Conservation (phyloP, 768 basidiomycete species). For the Pisolithus marmoratus region DNA sequence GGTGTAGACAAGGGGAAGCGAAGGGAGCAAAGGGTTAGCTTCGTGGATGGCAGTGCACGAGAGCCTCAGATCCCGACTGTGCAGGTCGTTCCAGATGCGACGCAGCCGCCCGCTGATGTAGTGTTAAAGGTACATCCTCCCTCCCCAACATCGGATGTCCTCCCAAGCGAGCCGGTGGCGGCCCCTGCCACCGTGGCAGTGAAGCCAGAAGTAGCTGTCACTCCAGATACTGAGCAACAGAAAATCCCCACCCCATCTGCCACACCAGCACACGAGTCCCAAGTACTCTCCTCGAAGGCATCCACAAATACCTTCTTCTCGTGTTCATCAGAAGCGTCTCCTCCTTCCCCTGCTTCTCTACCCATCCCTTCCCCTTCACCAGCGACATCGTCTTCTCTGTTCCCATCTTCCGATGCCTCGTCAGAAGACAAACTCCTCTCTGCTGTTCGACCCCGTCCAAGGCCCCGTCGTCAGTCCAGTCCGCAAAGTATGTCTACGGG, state of each 20-base stretch:
- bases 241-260: not conserved
- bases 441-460: not conserved
- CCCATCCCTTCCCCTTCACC: not conserved
- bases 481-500: not conserved
- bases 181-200: not conserved
- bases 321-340: conserved; percentile 3
- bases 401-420: not conserved
- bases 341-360: not conserved
- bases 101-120: not conserved
- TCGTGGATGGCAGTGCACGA: conserved; percentile 6
- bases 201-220: not conserved
- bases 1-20: conserved; percentile 1
- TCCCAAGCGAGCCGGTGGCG: not conserved
- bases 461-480: not conserved
- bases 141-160: not conserved
- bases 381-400: not conserved
- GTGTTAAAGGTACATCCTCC: not conserved
- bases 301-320: conserved; percentile 24
- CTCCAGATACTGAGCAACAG: not conserved
- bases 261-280: conserved; percentile 6
- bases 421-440: not conserved
- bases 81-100: not conserved
- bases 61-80: not conserved
- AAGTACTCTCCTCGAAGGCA: conserved; percentile 22
- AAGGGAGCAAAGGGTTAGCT: conserved; percentile 9